A percentile compares a stretch with the other conserved stretches of the same genome.
Conservation (phyloP, 768 basidiomycete genomes). For the Naematelia aurantialba region DNA sequence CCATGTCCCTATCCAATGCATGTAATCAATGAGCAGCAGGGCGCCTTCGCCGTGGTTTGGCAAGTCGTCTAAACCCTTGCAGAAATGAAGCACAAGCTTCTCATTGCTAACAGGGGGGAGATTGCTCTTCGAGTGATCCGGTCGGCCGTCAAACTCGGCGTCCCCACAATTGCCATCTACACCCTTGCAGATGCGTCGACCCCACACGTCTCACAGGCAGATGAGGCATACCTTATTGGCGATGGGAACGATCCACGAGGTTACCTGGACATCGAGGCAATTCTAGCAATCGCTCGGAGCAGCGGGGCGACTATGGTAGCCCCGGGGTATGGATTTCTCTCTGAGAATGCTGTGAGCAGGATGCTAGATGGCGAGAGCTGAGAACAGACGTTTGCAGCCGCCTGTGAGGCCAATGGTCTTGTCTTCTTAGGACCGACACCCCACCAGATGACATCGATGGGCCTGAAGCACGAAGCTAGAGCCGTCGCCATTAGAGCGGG, state of each 20-base stretch:
- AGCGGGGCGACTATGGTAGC: too few species aligned
- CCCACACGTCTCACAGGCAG: neutral
- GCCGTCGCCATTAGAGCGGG: conserved; percentile 56
- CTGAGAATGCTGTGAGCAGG: neutral
- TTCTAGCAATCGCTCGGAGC: neutral
- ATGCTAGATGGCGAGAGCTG: too few species aligned
- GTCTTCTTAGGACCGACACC: conserved; percentile 61
- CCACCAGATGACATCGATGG: conserved; percentile 58
- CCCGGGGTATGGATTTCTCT: too few species aligned
- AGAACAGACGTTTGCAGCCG: too few species aligned
- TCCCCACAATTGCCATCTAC: neutral
- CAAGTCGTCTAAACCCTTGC: too few species aligned
- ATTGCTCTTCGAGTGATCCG: neutral
- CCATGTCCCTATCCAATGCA: too few species aligned
- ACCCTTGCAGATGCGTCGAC: neutral
- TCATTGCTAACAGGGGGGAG: neutral
- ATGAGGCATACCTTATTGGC: neutral
- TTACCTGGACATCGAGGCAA: neutral
- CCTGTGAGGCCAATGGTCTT: conserved; percentile 64
- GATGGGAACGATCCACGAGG: neutral
- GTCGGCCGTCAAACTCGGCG: neutral
- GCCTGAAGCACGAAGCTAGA: conserved; percentile 62
- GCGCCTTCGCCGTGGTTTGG: too few species aligned
- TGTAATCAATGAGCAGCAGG: too few species aligned
- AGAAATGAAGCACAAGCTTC: neutral